Conservation (phyloP, 495 filamentous ascomycete species). For the Tirmania nivea region DNA sequence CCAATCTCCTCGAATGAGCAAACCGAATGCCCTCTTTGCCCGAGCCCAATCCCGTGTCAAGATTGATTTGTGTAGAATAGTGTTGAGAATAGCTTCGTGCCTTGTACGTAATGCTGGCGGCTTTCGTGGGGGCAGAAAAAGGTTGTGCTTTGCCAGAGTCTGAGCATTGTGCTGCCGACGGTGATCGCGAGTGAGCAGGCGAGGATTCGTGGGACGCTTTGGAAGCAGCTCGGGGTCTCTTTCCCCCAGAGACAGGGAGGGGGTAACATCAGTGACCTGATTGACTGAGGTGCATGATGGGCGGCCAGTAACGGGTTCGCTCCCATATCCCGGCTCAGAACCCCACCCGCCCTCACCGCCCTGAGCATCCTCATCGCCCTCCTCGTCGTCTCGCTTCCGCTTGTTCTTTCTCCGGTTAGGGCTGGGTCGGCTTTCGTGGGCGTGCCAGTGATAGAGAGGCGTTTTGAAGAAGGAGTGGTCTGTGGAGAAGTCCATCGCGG, state of each 20-base stretch:
- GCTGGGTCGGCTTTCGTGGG: neutral
- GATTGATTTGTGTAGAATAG: conserved; percentile 12
- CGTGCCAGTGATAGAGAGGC: neutral
- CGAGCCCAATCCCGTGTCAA: conserved; percentile 6
- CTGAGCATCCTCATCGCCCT: neutral
- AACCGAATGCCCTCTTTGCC: conserved; percentile 10
- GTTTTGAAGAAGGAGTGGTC: neutral
- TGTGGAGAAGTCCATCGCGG: neutral
- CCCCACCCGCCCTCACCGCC: neutral
- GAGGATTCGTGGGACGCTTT: neutral
- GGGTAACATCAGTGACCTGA: neutral
- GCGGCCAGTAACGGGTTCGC: neutral
- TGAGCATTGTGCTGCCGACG: neutral
- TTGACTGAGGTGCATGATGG: neutral
- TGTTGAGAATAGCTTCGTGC: conserved; percentile 8
- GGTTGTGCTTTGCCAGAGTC: conserved; percentile 7
- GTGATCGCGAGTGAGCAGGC: neutral
- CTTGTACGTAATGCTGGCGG: conserved; percentile 3
- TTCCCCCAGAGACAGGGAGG: neutral
- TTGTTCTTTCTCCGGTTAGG: neutral
- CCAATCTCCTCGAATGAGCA: conserved; percentile 8
- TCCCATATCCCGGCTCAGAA: neutral
- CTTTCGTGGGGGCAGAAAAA: conserved; percentile 1
- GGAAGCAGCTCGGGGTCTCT: neutral
- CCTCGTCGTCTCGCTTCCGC: neutral